Percentiles rank a stretch among this genome's conserved stretches.
phyloP scores from a whole-genome alignment of 495 filamentous ascomycete genomes.

The Podospora australis region DNA sequence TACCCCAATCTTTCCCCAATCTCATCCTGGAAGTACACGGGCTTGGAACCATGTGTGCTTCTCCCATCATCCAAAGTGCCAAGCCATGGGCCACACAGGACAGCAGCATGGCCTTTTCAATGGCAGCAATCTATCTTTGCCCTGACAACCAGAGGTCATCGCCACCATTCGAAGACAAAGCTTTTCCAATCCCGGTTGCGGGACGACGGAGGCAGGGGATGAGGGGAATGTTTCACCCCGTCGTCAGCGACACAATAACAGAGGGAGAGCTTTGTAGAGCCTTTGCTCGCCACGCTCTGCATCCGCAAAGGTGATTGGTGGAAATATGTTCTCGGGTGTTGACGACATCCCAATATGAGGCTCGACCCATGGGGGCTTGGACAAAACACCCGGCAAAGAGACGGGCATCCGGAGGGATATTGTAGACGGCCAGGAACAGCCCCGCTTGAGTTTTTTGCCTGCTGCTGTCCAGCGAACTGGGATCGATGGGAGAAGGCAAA shows the following conservation, averaged over 20 bases:
- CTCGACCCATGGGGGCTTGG: conserved; percentile 21
- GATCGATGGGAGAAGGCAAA: conserved; percentile 2
- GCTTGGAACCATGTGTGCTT: conserved; percentile 1
- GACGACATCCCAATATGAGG: conserved; percentile 14
- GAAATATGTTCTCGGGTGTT: conserved; percentile 7
- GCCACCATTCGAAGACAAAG: background rate
- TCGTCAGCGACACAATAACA: conserved; percentile 10
- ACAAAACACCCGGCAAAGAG: conserved; percentile 24
- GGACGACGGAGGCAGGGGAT: conserved; percentile 4
- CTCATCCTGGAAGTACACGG: conserved; percentile 10
- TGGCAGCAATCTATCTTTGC: background rate
- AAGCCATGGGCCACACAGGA: conserved; percentile 11
- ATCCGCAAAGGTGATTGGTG: background rate
- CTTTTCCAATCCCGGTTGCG: conserved; percentile 11
- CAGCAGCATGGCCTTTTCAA: background rate
- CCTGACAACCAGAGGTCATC: conserved; percentile 1
- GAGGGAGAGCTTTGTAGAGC: conserved; percentile 1
- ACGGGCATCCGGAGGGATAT: conserved; percentile 20
- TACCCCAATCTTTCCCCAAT: conserved; percentile 21
- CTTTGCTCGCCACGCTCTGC: background rate
- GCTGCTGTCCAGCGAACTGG: conserved; percentile 8
- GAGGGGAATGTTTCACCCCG: conserved; percentile 15
- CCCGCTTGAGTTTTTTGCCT: background rate
- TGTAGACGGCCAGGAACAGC: conserved; percentile 8
- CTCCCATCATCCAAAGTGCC: conserved; percentile 27